Conservation (phyloP, 2,329 filamentous ascomycete species). For the Talaromyces islandicus region DNA sequence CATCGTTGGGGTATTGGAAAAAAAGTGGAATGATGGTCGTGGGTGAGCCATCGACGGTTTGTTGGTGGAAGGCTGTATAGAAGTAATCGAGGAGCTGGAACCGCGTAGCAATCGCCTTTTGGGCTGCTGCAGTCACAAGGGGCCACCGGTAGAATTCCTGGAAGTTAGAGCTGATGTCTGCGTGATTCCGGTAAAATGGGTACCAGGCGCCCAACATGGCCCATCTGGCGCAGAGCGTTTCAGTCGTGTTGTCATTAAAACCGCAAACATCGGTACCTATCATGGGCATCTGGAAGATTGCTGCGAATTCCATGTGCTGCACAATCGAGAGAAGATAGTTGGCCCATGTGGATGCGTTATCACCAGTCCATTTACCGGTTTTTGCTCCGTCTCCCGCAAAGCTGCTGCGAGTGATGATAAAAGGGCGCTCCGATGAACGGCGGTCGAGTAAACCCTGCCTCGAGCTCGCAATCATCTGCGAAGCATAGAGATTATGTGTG, state of each 20-base stretch:
- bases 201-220: constrained; percentile 65
- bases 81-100: constrained; percentile 74
- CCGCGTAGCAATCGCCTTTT: constrained; percentile 64
- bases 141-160: constrained; percentile 73
- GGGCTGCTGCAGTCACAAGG: constrained; percentile 57
- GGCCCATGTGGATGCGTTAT: constrained; percentile 54
- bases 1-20: constrained; percentile 60
- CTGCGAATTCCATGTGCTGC: constrained; percentile 55
- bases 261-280: constrained; percentile 71
- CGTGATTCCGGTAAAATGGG: constrained; percentile 73
- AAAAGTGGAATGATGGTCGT: constrained; percentile 62
- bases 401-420: constrained; percentile 70
- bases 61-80: constrained; percentile 63
- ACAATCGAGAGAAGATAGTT: constrained; percentile 56
- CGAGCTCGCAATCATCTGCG: constrained; percentile 62
- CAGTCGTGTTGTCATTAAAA: constrained; percentile 61
- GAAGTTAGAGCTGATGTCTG: constrained; percentile 44
- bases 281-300: constrained; percentile 64
- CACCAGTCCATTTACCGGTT: constrained; percentile 55
- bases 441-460: constrained; percentile 60
- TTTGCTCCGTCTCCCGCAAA: constrained; percentile 64
- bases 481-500: constrained; percentile 70
- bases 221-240: constrained; percentile 69
- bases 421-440: constrained; percentile 57
- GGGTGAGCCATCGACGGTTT: constrained; percentile 59